phyloP scores from a whole-genome alignment of 352 stramenopile genomes.

The Lagenidium sp. region DNA sequence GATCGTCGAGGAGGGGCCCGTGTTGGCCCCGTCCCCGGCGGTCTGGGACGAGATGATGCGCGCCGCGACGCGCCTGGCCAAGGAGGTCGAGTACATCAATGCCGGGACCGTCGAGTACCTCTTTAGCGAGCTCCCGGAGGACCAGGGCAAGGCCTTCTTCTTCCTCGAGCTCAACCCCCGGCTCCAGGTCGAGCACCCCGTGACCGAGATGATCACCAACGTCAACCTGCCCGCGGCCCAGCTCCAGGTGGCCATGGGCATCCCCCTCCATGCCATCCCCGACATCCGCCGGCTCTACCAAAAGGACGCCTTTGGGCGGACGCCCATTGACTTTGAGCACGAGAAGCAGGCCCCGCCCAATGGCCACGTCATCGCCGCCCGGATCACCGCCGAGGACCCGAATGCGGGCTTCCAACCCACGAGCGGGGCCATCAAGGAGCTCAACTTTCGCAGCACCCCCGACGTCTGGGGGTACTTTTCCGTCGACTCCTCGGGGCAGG shows the following conservation, averaged over 20 bases:
- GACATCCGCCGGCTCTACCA: constrained; percentile 97
- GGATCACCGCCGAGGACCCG: constrained; percentile 99
- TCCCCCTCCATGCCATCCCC: constrained; percentile 97
- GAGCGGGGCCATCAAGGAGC: constrained; percentile 95
- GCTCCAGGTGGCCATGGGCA: constrained; percentile 99
- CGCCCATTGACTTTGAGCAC: constrained; percentile 95
- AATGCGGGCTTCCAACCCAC: constrained; percentile 99
- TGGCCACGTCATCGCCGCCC: constrained; percentile 97
- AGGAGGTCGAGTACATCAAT: constrained; percentile 99
- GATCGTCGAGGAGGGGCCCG: constrained; percentile 99
- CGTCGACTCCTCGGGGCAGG: constrained; percentile 97
- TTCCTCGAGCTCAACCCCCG: constrained; percentile 99
- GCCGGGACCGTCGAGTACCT: constrained; percentile 99
- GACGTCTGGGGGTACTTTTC: constrained; percentile 99
- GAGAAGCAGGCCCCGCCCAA: constrained; percentile 70
- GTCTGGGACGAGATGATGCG: constrained; percentile 98
- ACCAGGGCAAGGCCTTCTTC: constrained; percentile 94
- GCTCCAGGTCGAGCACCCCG: constrained; percentile 98
- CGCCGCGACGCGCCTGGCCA: constrained; percentile 94
- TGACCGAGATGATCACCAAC: constrained; percentile 99
- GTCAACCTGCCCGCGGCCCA: constrained; percentile 97
- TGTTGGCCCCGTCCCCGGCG: constrained; percentile 89
- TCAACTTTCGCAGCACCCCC: constrained; percentile 99
- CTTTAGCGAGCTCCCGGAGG: constrained; percentile 92
- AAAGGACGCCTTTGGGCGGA: constrained; percentile 88